Conservation (phyloP, 306 rosid genomes). For the Gastrolobium bilobum region DNA sequence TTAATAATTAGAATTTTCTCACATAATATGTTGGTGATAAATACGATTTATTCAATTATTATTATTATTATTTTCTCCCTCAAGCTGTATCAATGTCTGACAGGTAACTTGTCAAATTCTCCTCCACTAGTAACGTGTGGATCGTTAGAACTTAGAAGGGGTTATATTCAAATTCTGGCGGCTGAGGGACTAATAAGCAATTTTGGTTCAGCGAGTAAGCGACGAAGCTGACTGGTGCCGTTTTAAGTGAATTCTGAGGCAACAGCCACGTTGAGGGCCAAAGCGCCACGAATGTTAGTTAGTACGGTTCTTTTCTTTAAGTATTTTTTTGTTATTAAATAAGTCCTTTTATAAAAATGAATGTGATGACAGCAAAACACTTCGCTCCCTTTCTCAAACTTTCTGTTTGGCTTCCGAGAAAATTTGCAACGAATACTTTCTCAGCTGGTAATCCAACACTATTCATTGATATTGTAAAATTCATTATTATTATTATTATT, state of each 20-base stretch:
- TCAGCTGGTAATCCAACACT: conserved; percentile 1
- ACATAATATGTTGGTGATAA: too few species aligned
- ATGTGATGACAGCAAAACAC: background rate
- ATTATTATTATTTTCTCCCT: too few species aligned
- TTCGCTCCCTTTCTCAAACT: background rate
- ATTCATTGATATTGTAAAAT: background rate
- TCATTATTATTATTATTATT: background rate
- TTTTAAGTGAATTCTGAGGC: background rate
- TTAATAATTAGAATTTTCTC: too few species aligned
- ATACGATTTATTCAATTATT: too few species aligned
- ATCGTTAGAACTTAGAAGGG: too few species aligned
- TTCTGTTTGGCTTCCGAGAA: conserved; percentile 2
- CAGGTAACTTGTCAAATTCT: too few species aligned
- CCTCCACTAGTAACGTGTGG: too few species aligned
- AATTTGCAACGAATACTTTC: conserved; percentile 24
- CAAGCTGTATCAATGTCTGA: too few species aligned
- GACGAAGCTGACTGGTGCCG: conserved; percentile 5
- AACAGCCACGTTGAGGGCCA: conserved; percentile 45
- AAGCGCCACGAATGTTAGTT: conserved; percentile 1
- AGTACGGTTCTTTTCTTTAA: background rate
- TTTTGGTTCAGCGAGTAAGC: background rate
- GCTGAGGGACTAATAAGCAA: too few species aligned
- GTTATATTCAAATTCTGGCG: too few species aligned
- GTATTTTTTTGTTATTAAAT: too few species aligned
- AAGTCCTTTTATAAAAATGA: background rate